Base-by-base conservation (phyloP, 1,139 yeast genomes). In the Sugiyamaella grinbergsii region DNA sequence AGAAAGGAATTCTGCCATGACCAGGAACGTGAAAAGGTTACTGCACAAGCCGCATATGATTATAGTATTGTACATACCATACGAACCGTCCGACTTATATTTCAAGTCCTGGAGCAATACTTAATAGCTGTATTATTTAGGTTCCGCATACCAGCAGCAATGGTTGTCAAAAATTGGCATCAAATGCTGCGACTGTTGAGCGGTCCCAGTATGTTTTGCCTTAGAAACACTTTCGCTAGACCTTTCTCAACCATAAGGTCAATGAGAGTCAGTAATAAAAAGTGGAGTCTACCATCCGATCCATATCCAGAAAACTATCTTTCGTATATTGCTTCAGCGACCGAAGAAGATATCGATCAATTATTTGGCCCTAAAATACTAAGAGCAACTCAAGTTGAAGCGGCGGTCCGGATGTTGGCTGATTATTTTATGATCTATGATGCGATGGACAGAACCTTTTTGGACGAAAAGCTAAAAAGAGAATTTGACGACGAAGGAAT, bases 401-500 rank as follows among this genome's bases (percentile, higher is more conserved):
- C 65, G 1, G 58, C 64, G 2, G 61, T 61, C n/a, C 45, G 67
- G 20, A 62, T 60, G 62, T 43, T 63, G 36, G 64, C 65, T 2
- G 67, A 63, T 36, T 52, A 58, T 39, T 56, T 63, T 43, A 48
- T 57, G 34, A 52, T 62, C 4, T 63, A 62, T 49, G 65, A 60
- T 42, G 53, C 60, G 10, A 58, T 61, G 53, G 65, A 63, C 42
- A 56, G 55, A 24, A 51, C 49, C 11, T 49, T 59, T 19, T 38
- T 60, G 32, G 53, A 58, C 23, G 55, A 58, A 32, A 57, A 59
- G 41, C 29, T 60, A 29, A 49, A 47, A 33, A 44, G 47, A 23
- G 54, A 52, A 15, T 52, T 50, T 42, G 59, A 43, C 22, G 8
- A 8, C 4, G 32, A 20, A 8, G 5, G 26, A 5, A 52, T 7